phyloP scores from a whole-genome alignment of 495 filamentous ascomycete species.

The Trichoderma reesei region DNA sequence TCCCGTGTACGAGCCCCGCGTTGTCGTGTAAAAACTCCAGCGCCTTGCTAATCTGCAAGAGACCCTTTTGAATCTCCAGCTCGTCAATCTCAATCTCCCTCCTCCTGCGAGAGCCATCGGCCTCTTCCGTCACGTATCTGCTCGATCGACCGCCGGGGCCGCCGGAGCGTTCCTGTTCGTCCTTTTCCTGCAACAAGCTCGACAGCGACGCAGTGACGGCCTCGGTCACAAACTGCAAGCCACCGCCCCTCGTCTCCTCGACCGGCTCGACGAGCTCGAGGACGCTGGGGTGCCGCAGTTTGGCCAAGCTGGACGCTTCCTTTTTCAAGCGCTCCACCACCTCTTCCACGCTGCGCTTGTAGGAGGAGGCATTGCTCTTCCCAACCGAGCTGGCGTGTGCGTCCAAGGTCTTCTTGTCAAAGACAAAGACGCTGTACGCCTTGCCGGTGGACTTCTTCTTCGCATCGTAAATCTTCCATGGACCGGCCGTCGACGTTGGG shows the following conservation, averaged over 20 bases:
- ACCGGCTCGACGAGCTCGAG: constrained; percentile 91
- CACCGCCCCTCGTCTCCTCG: constrained; percentile 82
- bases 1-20: constrained; percentile 85
- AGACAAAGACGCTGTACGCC: constrained; percentile 83
- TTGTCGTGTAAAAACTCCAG: constrained; percentile 96
- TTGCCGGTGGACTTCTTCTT: constrained; percentile 92
- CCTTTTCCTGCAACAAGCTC: constrained; percentile 74
- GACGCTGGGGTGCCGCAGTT: constrained; percentile 80
- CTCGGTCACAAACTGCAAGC: constrained; percentile 93
- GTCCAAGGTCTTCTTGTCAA: constrained; percentile 81
- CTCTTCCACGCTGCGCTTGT: constrained; percentile 77
- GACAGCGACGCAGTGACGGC: constrained; percentile 80
- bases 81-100: constrained; percentile 93
- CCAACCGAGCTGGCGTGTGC: constrained; percentile 48
- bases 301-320: constrained; percentile 77
- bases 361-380: constrained; percentile 45
- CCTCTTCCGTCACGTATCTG: constrained; percentile 73
- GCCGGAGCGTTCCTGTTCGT: constrained; percentile 67
- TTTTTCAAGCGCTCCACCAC: constrained; percentile 83
- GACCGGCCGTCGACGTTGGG: constrained; percentile 64
- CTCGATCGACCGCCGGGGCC: constrained; percentile 58
- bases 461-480: constrained; percentile 95
- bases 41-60: constrained; percentile 87
- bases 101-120: constrained; percentile 59
- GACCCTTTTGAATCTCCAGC: constrained; percentile 91